These are phyloP conservation scores for Agrostemma githago DNA, from an alignment of 148 eudicot species.

Conservation along the genomic window DNA sequence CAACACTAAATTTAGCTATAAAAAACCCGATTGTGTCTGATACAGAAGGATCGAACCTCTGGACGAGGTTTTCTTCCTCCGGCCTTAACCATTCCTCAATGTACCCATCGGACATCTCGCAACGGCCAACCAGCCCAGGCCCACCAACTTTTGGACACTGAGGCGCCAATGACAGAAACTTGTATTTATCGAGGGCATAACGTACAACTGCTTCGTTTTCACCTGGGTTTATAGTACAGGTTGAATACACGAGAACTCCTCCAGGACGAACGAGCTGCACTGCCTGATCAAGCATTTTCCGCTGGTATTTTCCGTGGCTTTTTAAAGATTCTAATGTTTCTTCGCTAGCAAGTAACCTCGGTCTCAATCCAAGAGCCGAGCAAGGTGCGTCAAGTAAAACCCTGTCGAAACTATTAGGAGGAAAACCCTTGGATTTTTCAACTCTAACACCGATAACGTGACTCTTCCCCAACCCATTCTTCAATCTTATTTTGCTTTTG, in stretches of 20 bases:
- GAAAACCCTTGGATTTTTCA: constrained; percentile 71
- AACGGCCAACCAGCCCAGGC: constrained; percentile 70
- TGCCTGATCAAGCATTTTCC: constrained; percentile 88
- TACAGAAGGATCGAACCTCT: constrained; percentile 81
- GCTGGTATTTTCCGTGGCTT: constrained; percentile 68
- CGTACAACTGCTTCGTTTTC: constrained; percentile 89
- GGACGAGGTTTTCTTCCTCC: constrained; percentile 85
- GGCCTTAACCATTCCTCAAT: constrained; percentile 83
- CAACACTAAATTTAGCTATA: constrained; percentile 86
- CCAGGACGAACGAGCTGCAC: constrained; percentile 94
- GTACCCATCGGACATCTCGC: constrained; percentile 58
- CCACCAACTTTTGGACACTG: constrained; percentile 80
- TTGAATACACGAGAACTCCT: constrained; percentile 89
- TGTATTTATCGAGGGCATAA: constrained; percentile 77
- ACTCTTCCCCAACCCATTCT: constrained; percentile 76
- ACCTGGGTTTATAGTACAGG: constrained; percentile 95
- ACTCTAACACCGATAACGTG: constrained; percentile 63
- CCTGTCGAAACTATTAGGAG: constrained; percentile 78
- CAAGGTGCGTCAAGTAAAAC: constrained; percentile 98
- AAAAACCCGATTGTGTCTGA: constrained; percentile 91
- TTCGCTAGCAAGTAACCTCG: constrained; percentile 84
- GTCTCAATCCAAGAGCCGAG: constrained; percentile 94
- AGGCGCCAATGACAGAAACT: constrained; percentile 67
- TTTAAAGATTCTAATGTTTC: constrained; percentile 73
- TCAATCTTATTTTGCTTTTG: constrained; percentile 34